Conservation (phyloP, 2,329 filamentous ascomycete species). For the Fusarium virguliforme region DNA sequence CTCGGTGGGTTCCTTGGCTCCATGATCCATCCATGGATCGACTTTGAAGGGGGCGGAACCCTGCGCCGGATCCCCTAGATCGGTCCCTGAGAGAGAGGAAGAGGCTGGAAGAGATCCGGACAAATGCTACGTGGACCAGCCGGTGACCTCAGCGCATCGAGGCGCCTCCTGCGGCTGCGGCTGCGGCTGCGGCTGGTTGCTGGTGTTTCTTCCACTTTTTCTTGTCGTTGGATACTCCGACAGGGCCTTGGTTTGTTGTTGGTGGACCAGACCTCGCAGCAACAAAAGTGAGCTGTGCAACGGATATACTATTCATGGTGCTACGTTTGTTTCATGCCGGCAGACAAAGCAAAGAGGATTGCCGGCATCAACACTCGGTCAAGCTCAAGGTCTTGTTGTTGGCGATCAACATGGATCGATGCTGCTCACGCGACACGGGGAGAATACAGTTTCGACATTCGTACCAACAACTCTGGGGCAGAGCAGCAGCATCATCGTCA, state of each 20-base stretch:
- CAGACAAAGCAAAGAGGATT: conserved; percentile 20
- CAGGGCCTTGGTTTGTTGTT: not conserved
- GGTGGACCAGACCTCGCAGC: conserved; percentile 5
- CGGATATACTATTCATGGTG: conserved; percentile 36
- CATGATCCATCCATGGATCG: too few species aligned
- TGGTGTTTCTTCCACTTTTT: not conserved
- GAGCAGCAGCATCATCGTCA: not conserved
- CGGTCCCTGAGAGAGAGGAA: conserved; percentile 17
- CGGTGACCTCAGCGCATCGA: conserved; percentile 23
- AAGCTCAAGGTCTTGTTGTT: conserved; percentile 10
- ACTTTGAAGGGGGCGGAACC: conserved; percentile 3
- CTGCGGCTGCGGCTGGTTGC: conserved; percentile 8
- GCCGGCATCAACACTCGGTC: conserved; percentile 11
- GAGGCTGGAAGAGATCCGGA: conserved; percentile 21
- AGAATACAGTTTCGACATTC: not conserved
- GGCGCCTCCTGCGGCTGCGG: conserved; percentile 18
- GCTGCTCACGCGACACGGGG: conserved; percentile 11
- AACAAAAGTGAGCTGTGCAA: conserved; percentile 14
- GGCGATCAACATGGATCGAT: conserved; percentile 30
- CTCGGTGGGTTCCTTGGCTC: not conserved
- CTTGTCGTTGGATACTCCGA: not conserved
- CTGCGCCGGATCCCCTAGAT: conserved; percentile 37
- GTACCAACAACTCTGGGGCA: not conserved
- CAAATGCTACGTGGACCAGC: conserved; percentile 36
- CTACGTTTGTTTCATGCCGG: conserved; percentile 41